Conservation (phyloP, 2,329 filamentous ascomycete genomes). For the Colletotrichum sp. region DNA sequence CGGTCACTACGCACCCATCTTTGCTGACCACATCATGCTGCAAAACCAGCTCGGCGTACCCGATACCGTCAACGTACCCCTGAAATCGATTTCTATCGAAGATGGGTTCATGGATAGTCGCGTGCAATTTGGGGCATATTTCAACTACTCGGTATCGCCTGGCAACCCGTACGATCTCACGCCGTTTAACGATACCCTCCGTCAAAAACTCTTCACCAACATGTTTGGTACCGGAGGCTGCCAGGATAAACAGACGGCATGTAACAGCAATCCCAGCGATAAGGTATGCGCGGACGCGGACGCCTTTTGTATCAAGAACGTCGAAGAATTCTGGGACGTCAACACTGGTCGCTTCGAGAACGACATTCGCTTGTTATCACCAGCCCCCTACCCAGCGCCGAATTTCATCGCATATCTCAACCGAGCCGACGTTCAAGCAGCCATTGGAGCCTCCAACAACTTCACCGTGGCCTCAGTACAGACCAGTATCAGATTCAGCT, state of each 20-base stretch:
- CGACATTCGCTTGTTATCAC: not conserved
- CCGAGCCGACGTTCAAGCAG: not conserved
- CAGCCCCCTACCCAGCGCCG: not conserved
- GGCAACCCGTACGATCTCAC: conserved; percentile 3
- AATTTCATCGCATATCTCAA: conserved; percentile 4
- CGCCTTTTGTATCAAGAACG: not conserved
- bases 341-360: not conserved
- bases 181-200: not conserved
- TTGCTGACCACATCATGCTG: not conserved
- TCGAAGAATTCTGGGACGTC: conserved; percentile 1
- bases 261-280: not conserved
- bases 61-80: not conserved
- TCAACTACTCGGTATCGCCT: not conserved
- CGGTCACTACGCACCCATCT: conserved; percentile 6
- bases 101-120: conserved; percentile 13
- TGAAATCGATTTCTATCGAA: conserved; percentile 8
- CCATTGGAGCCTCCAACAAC: conserved; percentile 5
- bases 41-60: not conserved
- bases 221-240: conserved; percentile 2
- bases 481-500: not conserved
- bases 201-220: not conserved
- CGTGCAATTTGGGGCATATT: conserved; percentile 4
- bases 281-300: not conserved
- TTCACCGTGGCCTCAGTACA: not conserved
- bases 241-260: not conserved